These are phyloP conservation scores for Mortierella alpina DNA, from an alignment of 192 early-diverging fungal species.

Conservation along the genomic window DNA sequence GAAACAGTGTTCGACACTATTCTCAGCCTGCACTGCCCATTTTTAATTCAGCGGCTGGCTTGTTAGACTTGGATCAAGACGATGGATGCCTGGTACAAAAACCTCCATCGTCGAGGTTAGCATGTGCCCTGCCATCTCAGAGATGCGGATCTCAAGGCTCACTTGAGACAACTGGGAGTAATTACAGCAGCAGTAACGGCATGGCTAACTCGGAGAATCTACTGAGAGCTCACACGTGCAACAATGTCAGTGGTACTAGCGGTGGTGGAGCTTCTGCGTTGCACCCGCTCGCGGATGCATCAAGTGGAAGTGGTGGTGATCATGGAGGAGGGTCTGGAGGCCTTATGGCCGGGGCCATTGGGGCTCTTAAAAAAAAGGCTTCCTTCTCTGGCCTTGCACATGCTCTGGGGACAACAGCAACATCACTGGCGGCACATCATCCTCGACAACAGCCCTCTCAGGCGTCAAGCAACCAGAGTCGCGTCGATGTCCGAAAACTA, in stretches of 20 bases:
- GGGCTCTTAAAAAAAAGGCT: constrained; percentile 29
- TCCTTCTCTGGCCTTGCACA: constrained; percentile 11
- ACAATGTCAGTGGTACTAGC: neutral
- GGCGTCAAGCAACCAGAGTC: neutral
- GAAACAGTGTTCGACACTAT: neutral
- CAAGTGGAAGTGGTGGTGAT: neutral
- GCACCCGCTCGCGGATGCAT: neutral
- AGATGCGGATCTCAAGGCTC: constrained; percentile 14
- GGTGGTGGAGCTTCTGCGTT: too few relatives aligned
- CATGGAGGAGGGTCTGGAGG: neutral
- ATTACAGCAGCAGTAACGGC: neutral
- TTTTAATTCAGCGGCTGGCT: constrained; percentile 12
- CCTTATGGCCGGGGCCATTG: constrained; percentile 20
- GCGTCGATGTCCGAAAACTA: constrained; percentile 15
- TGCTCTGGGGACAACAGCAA: too few relatives aligned
- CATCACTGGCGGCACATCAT: neutral
- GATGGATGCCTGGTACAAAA: too few relatives aligned
- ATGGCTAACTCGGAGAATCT: too few relatives aligned
- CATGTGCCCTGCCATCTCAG: neutral
- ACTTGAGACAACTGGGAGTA: neutral
- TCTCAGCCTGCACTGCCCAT: constrained; percentile 3
- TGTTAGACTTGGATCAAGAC: neutral
- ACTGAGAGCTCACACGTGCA: neutral
- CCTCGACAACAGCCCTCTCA: neutral
- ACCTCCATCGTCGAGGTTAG: too few relatives aligned